These are phyloP conservation scores for Juncus effusus DNA, from an alignment of 176 grass and related monocot species.

Conservation along the genomic window DNA sequence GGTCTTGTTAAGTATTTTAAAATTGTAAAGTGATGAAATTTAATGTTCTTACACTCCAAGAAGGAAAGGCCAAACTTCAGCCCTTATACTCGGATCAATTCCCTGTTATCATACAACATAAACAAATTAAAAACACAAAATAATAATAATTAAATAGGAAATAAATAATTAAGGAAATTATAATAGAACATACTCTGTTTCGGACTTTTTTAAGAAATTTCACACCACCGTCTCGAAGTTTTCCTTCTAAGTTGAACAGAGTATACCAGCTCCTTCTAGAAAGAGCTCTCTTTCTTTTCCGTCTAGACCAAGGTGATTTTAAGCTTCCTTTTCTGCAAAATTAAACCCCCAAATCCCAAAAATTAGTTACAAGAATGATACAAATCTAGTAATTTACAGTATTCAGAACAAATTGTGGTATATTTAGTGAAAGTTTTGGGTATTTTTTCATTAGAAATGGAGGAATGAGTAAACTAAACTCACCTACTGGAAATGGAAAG, in stretches of 20 bases:
- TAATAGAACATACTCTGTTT: slow-evolving; percentile 31
- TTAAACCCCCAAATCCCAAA: not conserved
- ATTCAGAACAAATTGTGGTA: too few relatives aligned
- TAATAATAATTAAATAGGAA: not conserved
- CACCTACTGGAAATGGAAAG: slow-evolving; percentile 20
- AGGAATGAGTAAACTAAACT: not conserved
- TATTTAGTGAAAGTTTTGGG: too few relatives aligned
- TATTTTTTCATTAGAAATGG: too few relatives aligned
- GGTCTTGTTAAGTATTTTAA: not conserved
- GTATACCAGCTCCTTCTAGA: slow-evolving; percentile 33
- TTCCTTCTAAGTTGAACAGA: slow-evolving; percentile 38
- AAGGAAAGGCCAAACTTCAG: slow-evolving; percentile 59
- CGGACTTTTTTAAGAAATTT: slow-evolving; percentile 49
- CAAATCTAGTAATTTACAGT: too few relatives aligned
- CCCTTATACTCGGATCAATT: slow-evolving; percentile 49
- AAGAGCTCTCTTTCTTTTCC: slow-evolving; percentile 38
- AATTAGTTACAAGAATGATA: too few relatives aligned
- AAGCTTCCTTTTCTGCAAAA: slow-evolving; percentile 29
- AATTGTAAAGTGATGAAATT: not conserved
- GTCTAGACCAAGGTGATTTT: slow-evolving; percentile 44
- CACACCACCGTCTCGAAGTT: slow-evolving; percentile 35
- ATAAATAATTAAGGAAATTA: not conserved
- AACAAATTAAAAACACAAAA: slow-evolving; percentile 3
- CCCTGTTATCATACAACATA: slow-evolving; percentile 33
- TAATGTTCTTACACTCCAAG: slow-evolving; percentile 43